Evolutionary conservation across 179 eudicot species (phyloP).

Genomic region (Spergularia azorica): DNA sequence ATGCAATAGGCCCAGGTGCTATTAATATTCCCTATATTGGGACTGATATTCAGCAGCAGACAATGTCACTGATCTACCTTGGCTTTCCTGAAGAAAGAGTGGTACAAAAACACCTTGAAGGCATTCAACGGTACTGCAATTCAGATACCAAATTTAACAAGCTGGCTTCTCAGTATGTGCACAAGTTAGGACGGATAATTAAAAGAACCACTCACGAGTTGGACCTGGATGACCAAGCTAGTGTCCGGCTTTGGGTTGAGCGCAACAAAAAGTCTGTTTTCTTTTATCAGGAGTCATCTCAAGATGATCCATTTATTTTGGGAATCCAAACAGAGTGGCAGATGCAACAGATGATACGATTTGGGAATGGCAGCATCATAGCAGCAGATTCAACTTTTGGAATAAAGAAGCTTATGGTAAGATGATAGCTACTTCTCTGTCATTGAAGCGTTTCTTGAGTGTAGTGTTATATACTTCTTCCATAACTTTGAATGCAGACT

Average conservation of each 20-base stretch:
- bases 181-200: conserved; percentile 87
- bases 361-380: conserved; percentile 79
- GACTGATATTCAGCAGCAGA: conserved; percentile 91
- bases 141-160: conserved; percentile 71
- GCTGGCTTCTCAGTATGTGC: conserved; percentile 94
- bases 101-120: conserved; percentile 90
- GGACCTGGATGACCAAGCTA: conserved; percentile 93
- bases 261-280: conserved; percentile 82
- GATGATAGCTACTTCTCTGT: conserved; percentile 22
- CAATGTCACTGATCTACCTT: conserved; percentile 97
- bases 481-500: conserved; percentile 19
- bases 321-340: conserved; percentile 99
- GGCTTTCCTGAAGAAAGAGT: conserved; percentile 95
- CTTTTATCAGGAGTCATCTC: conserved; percentile 77
- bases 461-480: conserved; percentile 14
- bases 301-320: conserved; percentile 69
- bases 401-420: conserved; percentile 82
- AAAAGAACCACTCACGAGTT: conserved; percentile 87
- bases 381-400: conserved; percentile 94
- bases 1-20: conserved; percentile 98
- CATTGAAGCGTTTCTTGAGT: conserved; percentile 9
- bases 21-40: conserved; percentile 79
- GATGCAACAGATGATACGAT: conserved; percentile 91
- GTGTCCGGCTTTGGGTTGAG: conserved; percentile 83
- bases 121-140: conserved; percentile 78